phyloP scores from a whole-genome alignment of 75 land plant genomes.

The Picea sitchensis region DNA sequence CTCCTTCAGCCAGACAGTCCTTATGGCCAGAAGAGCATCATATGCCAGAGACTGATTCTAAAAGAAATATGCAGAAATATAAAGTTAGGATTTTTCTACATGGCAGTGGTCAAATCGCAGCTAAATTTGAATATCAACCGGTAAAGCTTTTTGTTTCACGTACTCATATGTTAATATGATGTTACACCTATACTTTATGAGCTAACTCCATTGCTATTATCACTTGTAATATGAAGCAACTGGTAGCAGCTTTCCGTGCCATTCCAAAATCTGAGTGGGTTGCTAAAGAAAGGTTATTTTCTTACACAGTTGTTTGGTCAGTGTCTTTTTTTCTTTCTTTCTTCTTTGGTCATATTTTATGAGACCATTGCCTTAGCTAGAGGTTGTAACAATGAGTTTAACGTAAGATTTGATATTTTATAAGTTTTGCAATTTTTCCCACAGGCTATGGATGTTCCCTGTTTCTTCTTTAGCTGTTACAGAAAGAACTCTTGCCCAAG shows the following conservation, averaged over 20 bases:
- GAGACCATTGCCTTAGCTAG: background rate
- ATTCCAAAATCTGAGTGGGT: conserved; percentile 67
- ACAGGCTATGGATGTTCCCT: conserved; percentile 85
- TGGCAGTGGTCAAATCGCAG: conserved; percentile 63
- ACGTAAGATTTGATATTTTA: background rate
- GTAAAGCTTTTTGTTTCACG: conserved; percentile 20
- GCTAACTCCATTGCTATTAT: background rate
- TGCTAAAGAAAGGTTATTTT: conserved; percentile 69
- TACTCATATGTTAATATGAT: background rate
- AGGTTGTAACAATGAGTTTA: background rate
- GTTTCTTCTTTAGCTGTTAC: conserved; percentile 46
- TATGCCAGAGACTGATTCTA: conserved; percentile 11
- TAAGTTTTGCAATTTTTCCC: background rate
- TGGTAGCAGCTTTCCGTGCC: conserved; percentile 49
- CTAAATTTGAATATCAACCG: conserved; percentile 55
- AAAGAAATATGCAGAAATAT: conserved; percentile 23
- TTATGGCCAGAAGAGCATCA: background rate
- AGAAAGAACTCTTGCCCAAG: conserved; percentile 45
- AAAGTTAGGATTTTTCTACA: conserved; percentile 58
- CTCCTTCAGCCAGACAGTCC: background rate
- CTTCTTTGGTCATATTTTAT: background rate
- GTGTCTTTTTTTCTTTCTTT: background rate
- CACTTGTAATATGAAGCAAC: conserved; percentile 26
- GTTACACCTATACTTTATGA: background rate
- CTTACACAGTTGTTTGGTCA: background rate